These are phyloP conservation scores for Yamadazyma pseudoaaseri DNA, from an alignment of 1,139 yeast genomes.

Conservation along the genomic window DNA sequence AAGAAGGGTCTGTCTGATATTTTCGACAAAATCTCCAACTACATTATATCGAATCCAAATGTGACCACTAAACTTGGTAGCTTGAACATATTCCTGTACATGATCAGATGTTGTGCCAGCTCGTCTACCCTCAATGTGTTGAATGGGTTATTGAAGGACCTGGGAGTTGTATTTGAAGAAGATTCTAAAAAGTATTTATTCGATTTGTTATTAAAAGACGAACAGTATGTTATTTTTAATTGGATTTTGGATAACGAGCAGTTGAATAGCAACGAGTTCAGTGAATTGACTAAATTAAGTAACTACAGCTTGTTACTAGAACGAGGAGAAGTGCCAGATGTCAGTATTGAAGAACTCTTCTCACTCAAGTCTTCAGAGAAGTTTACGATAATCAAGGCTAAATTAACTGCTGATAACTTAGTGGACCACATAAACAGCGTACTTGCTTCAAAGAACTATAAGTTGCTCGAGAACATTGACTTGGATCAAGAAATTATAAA, in stretches of 20 bases:
- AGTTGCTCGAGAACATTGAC: constrained; percentile 8
- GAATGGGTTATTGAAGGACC: constrained; percentile 3
- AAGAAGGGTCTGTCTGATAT: constrained; percentile 13
- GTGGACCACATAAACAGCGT: constrained; percentile 6
- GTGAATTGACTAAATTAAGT: constrained; percentile 6
- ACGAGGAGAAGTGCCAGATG: constrained; percentile 5
- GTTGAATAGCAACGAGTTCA: constrained; percentile 8
- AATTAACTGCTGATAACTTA: constrained; percentile 8
- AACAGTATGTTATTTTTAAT: constrained; percentile 9
- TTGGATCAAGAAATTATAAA: constrained; percentile 2
- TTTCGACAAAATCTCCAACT: constrained; percentile 42
- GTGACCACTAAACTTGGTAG: constrained; percentile 7
- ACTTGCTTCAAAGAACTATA: constrained; percentile 3
- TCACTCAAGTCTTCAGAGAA: constrained; percentile 5
- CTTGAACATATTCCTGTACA: constrained; percentile 8
- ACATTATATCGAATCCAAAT: constrained; percentile 12
- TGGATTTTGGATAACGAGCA: constrained; percentile 18
- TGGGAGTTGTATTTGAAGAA: constrained; percentile 5
- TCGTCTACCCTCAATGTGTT: background rate
- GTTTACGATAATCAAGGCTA: constrained; percentile 7
- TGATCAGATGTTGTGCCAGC: constrained; percentile 3
- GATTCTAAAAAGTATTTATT: constrained; percentile 8
- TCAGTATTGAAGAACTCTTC: constrained; percentile 11
- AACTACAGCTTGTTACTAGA: constrained; percentile 9
- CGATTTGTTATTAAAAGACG: constrained; percentile 5